Conservation (phyloP, 306 rosid genomes). For the Luffa aegyptiaca region DNA sequence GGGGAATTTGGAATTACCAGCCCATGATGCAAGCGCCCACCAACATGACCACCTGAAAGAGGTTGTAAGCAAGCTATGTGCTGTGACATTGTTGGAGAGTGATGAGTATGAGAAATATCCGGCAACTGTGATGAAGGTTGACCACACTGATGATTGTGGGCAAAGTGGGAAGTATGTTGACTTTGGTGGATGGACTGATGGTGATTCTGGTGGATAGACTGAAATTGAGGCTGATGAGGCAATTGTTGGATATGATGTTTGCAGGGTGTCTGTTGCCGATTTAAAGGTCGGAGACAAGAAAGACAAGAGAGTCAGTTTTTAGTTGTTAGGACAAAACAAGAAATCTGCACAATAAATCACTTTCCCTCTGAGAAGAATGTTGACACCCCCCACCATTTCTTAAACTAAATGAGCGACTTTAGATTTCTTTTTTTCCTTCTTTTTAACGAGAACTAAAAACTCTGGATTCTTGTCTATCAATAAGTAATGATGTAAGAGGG, state of each 20-base stretch:
- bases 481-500: not conserved
- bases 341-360: not conserved
- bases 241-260: constrained; percentile 68
- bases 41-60: constrained; percentile 56
- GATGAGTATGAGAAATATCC: constrained; percentile 77
- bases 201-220: constrained; percentile 63
- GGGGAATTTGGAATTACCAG: constrained; percentile 31
- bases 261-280: constrained; percentile 55
- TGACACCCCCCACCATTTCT: not conserved
- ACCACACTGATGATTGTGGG: constrained; percentile 69
- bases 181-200: constrained; percentile 65
- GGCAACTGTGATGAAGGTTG: constrained; percentile 63
- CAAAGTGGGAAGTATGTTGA: constrained; percentile 56
- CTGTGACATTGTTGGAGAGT: constrained; percentile 64
- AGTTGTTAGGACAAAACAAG: not conserved
- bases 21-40: constrained; percentile 82
- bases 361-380: not conserved
- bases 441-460: not conserved
- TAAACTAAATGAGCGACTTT: not conserved
- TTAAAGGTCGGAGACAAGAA: constrained; percentile 36
- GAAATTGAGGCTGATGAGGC: constrained; percentile 74
- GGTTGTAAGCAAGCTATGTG: constrained; percentile 75
- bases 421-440: no score
- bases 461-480: not conserved
- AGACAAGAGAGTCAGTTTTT: not conserved